phyloP scores from a whole-genome alignment of 106 monocot species.

The Dendrobium chrysotoxum region DNA sequence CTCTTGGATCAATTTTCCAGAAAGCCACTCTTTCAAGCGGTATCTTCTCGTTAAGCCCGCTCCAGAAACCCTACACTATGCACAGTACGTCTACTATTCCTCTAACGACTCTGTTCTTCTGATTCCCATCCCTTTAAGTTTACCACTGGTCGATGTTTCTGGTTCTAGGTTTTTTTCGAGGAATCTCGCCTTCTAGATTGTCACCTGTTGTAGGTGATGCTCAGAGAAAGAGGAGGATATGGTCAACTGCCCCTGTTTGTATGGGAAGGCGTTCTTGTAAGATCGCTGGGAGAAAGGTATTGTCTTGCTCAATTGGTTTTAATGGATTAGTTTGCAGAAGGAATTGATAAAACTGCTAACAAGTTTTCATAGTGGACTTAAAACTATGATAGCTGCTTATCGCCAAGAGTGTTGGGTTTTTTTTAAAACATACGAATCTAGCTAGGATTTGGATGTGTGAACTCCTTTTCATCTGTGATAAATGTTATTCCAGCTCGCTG shows the following conservation, averaged over 20 bases:
- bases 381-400: neutral
- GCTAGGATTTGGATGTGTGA: neutral
- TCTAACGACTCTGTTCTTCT: neutral
- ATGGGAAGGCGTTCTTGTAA: constrained; percentile 81
- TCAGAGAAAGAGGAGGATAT: constrained; percentile 37
- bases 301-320: neutral
- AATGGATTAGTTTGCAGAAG: neutral
- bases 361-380: too few species aligned
- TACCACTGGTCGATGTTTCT: neutral
- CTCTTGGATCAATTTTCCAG: constrained; percentile 30
- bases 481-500: neutral
- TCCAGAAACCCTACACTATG: constrained; percentile 7
- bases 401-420: neutral
- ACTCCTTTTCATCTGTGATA: neutral
- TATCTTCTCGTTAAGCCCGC: constrained; percentile 9
- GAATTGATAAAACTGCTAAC: neutral
- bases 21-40: constrained; percentile 17
- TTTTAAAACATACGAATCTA: neutral
- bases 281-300: constrained; percentile 76
- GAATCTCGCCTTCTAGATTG: neutral
- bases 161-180: constrained; percentile 20
- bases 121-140: neutral
- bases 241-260: constrained; percentile 38
- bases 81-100: constrained; percentile 6
- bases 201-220: neutral